These are phyloP conservation scores for Vaucheria bursata DNA, from an alignment of 352 stramenopile species.

Conservation along the genomic window DNA sequence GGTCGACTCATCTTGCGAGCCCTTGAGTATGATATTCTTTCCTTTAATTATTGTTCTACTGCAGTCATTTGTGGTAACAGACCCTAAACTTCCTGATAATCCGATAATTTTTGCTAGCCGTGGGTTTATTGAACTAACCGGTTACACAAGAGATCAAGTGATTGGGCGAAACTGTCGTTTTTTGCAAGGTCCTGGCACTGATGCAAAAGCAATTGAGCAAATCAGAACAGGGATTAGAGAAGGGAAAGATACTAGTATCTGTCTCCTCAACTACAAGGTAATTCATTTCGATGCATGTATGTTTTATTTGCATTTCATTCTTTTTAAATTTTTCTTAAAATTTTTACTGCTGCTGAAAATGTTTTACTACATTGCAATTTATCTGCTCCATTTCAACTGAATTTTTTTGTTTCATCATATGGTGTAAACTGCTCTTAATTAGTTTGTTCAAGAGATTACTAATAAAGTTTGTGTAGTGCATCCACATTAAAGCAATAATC, in stretches of 20 bases:
- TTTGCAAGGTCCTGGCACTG: slow-evolving; percentile 48
- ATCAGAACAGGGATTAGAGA: slow-evolving; percentile 36
- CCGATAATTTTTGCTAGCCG: slow-evolving; percentile 65
- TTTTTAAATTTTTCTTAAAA: background rate
- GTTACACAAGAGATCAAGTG: slow-evolving; percentile 54
- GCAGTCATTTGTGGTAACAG: slow-evolving; percentile 50
- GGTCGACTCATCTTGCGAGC: too few species aligned
- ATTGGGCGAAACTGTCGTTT: slow-evolving; percentile 49
- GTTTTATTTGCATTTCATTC: background rate
- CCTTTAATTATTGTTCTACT: background rate
- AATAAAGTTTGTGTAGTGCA: background rate
- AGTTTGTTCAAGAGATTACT: background rate
- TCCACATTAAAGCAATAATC: too few species aligned
- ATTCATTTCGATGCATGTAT: background rate
- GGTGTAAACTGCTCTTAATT: background rate
- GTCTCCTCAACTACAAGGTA: slow-evolving; percentile 61
- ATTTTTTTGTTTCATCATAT: background rate
- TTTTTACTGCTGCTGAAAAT: background rate
- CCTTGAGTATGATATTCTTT: background rate
- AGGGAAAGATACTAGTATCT: slow-evolving; percentile 56
- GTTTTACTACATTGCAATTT: background rate
- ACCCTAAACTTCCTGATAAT: slow-evolving; percentile 53
- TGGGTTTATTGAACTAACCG: slow-evolving; percentile 68
- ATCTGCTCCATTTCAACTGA: background rate
- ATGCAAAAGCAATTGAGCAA: slow-evolving; percentile 39